Conservation (phyloP, 805 yeast genomes). For the Nadsonia fulvescens region DNA sequence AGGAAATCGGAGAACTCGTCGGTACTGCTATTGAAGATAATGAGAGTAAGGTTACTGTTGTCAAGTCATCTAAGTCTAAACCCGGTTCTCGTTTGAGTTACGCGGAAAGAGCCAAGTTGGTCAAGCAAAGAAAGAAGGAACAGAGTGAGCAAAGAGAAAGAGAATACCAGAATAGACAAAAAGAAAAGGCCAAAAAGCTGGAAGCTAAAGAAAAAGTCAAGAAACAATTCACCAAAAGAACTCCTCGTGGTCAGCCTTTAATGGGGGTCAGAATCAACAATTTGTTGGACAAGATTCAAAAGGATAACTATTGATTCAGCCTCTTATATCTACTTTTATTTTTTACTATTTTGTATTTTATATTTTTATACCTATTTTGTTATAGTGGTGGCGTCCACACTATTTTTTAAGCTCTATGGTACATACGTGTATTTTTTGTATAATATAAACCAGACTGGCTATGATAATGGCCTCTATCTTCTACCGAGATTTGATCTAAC, state of each 20-base stretch:
- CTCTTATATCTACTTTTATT: no score
- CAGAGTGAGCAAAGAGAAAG: slow-evolving; percentile 23
- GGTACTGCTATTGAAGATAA: slow-evolving; percentile 5
- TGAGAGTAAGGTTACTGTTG: slow-evolving; percentile 1
- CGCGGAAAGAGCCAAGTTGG: slow-evolving; percentile 21
- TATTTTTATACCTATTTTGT: no score
- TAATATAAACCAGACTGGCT: no score
- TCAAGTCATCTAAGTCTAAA: slow-evolving; percentile 4
- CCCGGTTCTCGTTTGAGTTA: slow-evolving; percentile 14
- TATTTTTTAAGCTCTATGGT: no score
- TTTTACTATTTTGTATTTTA: no score
- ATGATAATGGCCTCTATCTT: no score
- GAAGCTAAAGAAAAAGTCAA: slow-evolving; percentile 28
- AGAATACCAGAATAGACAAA: slow-evolving; percentile 23
- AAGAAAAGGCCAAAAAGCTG: slow-evolving; percentile 19
- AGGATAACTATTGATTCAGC: no score
- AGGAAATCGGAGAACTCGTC: slow-evolving; percentile 10
- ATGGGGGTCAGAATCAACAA: slow-evolving; percentile 80
- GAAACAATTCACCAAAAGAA: slow-evolving; percentile 31
- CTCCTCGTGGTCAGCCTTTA: slow-evolving; percentile 67
- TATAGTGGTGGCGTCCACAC: no score
- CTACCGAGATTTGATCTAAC: no score
- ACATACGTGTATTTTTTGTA: no score
- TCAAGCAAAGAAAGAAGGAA: slow-evolving; percentile 26
- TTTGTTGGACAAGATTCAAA: slow-evolving; percentile 49